These are phyloP conservation scores for Mrakia gelida DNA, from an alignment of 768 basidiomycete species.

Conservation along the genomic window DNA sequence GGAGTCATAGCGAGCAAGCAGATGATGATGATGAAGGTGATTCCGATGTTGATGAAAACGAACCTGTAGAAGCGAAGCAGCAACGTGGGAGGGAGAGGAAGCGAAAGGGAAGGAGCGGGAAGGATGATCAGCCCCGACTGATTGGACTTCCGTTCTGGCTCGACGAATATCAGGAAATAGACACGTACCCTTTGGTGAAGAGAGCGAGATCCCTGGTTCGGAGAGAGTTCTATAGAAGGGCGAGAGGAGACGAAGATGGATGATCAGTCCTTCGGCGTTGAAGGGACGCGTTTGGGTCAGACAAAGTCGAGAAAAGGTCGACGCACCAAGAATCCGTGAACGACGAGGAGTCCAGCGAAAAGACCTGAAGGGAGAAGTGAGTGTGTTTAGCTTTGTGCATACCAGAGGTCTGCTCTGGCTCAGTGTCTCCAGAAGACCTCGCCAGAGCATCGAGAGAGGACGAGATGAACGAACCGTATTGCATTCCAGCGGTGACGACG, in stretches of 20 bases:
- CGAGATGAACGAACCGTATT: conserved; percentile 75
- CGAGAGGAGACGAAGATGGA: not conserved
- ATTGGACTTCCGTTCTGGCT: no score
- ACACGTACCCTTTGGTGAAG: conserved; percentile 53
- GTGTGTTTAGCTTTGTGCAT: not conserved
- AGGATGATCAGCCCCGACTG: not conserved
- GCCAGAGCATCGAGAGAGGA: conserved; percentile 72
- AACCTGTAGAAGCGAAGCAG: conserved; percentile 49
- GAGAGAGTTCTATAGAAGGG: conserved; percentile 34
- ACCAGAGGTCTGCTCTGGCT: not conserved
- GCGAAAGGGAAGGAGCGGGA: conserved; percentile 1
- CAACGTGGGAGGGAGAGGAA: not conserved
- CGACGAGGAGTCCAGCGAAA: conserved; percentile 66
- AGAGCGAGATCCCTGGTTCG: conserved; percentile 70
- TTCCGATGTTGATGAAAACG: conserved; percentile 72
- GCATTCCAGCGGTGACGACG: conserved; percentile 62
- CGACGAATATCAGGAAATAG: no score
- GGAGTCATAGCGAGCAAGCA: conserved; percentile 63
- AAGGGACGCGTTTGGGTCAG: conserved; percentile 45
- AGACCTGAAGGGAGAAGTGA: conserved; percentile 49
- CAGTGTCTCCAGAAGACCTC: conserved; percentile 35
- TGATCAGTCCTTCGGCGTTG: not conserved
- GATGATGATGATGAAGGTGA: conserved; percentile 74
- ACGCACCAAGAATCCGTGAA: conserved; percentile 58
- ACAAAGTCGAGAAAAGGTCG: conserved; percentile 37